Evolutionary conservation across 176 grass and related monocot species (phyloP).

Genomic region (Lolium rigidum): DNA sequence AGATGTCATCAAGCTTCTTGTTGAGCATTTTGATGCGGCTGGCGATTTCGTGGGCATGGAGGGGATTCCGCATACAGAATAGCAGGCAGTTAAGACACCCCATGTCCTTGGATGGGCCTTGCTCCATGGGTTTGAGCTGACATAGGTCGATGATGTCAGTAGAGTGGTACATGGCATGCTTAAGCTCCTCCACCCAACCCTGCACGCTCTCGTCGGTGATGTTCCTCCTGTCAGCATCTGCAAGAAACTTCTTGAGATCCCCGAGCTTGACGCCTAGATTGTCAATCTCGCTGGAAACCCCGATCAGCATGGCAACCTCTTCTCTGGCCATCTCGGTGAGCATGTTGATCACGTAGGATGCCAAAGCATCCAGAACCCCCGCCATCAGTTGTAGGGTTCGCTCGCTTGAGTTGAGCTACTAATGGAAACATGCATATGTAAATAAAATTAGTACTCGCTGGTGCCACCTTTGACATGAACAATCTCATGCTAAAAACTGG

Average conservation of each 20-base stretch:
- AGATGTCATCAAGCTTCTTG: background rate
- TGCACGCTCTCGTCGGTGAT: background rate
- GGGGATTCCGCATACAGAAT: background rate
- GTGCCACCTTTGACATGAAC: background rate
- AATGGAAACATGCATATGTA: background rate
- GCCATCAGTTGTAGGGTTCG: background rate
- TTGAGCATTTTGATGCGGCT: background rate
- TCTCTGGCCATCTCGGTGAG: background rate
- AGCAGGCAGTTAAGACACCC: background rate
- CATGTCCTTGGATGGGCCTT: background rate
- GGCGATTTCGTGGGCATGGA: background rate
- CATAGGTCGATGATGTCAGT: background rate
- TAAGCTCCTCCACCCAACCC: background rate
- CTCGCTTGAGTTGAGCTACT: background rate
- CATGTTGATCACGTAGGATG: background rate
- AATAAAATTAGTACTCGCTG: background rate
- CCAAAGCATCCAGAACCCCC: background rate
- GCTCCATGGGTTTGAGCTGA: background rate
- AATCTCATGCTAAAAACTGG: background rate
- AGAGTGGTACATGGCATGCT: background rate
- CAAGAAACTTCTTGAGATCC: background rate
- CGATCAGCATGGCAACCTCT: background rate
- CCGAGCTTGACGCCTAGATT: background rate
- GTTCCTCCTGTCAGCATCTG: background rate
- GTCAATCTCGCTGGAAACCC: background rate